Conservation (phyloP, 1,284 basidiomycete genomes). For the Sparassis latifolia region DNA sequence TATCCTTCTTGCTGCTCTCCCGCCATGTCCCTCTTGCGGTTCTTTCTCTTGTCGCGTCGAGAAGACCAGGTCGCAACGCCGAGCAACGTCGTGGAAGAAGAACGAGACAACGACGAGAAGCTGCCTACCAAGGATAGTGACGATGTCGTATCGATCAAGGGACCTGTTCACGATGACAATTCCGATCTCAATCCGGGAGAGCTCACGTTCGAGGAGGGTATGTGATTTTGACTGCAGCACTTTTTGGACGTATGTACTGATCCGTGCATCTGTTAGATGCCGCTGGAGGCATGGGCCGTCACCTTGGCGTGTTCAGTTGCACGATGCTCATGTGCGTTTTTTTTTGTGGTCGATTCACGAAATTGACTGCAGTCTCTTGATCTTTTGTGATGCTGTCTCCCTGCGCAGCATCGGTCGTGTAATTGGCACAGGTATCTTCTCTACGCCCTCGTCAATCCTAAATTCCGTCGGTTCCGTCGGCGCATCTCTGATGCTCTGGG, state of each 20-base stretch:
- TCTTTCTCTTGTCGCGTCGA: background rate
- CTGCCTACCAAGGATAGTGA: conserved; percentile 2
- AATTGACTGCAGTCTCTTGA: background rate
- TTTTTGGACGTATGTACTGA: no score
- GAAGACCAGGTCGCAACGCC: background rate
- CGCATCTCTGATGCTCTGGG: conserved; percentile 62
- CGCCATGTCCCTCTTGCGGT: conserved; percentile 1
- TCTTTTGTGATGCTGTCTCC: conserved; percentile 16
- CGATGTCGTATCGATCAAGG: background rate
- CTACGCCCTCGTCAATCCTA: conserved; percentile 57
- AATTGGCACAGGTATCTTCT: conserved; percentile 61
- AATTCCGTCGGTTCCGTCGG: conserved; percentile 59
- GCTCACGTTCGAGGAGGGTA: conserved; percentile 19
- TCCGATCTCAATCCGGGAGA: conserved; percentile 11
- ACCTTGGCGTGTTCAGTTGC: conserved; percentile 26
- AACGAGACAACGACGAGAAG: conserved; percentile 2
- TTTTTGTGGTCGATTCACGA: no score
- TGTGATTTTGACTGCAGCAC: background rate
- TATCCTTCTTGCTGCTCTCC: background rate
- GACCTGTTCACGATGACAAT: background rate
- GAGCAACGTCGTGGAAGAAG: background rate
- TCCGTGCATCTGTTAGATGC: conserved; percentile 13
- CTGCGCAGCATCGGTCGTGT: conserved; percentile 39
- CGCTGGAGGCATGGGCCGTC: conserved; percentile 25
- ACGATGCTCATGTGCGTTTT: conserved; percentile 23